Conservation (phyloP, 2,329 filamentous ascomycete species). For the Trichothecium sympodiale region DNA sequence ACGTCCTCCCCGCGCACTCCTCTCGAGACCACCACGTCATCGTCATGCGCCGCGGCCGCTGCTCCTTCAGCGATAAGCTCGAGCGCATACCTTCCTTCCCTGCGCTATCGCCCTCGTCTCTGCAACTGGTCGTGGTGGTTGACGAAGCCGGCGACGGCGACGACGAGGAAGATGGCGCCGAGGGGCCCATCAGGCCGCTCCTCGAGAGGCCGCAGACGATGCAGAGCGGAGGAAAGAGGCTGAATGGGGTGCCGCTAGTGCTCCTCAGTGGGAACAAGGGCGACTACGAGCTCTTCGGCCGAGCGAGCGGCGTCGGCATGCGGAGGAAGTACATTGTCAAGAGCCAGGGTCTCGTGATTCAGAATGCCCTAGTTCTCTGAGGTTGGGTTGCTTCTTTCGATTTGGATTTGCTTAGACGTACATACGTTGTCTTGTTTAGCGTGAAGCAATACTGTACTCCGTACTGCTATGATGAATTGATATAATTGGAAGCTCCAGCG, state of each 20-base stretch:
- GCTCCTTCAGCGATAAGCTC: conserved; percentile 75
- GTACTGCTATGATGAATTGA: neutral
- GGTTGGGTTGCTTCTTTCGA: neutral
- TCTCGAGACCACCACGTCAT: conserved; percentile 61
- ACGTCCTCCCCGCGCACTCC: conserved; percentile 38
- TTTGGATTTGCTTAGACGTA: neutral
- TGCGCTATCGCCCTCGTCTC: conserved; percentile 42
- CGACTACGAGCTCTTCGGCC: conserved; percentile 48
- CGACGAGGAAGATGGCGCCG: conserved; percentile 18
- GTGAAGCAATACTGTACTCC: neutral
- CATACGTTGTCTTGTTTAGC: neutral
- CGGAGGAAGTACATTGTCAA: conserved; percentile 69
- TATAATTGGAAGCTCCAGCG: too few relatives aligned
- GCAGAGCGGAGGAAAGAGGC: conserved; percentile 54
- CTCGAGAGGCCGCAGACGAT: conserved; percentile 67
- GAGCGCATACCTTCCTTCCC: conserved; percentile 68
- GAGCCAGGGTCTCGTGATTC: conserved; percentile 69
- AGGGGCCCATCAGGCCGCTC: conserved; percentile 45
- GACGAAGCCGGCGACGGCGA: conserved; percentile 31
- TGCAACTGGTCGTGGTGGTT: conserved; percentile 77
- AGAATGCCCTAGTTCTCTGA: conserved; percentile 59
- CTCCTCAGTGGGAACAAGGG: conserved; percentile 64
- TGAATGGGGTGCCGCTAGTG: conserved; percentile 68
- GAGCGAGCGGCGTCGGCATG: conserved; percentile 60
- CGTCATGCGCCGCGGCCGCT: conserved; percentile 70